phyloP scores from a whole-genome alignment of 179 eudicot genomes.

The Sideroxylon spinosum region DNA sequence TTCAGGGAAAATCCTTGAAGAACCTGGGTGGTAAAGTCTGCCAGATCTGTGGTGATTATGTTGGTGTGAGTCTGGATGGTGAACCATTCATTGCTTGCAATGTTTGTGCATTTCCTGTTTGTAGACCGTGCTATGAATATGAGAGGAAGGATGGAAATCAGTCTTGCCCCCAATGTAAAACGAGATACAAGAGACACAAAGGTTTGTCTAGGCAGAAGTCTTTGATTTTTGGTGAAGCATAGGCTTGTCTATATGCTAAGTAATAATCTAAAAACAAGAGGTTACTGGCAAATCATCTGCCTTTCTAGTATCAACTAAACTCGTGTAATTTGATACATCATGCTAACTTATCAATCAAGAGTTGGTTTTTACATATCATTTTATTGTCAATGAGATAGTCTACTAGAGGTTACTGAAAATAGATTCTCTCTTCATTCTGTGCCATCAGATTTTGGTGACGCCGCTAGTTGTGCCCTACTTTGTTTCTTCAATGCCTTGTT shows the following conservation, averaged over 20 bases:
- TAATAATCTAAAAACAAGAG: slow-evolving; percentile 1
- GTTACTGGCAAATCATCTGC: not conserved
- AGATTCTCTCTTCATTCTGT: not conserved
- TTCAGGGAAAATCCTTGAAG: slow-evolving; percentile 48
- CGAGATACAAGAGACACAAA: slow-evolving; percentile 61
- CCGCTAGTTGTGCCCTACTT: not conserved
- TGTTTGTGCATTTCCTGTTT: slow-evolving; percentile 69
- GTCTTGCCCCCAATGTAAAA: slow-evolving; percentile 71
- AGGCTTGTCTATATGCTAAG: not conserved
- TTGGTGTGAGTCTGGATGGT: slow-evolving; percentile 45
- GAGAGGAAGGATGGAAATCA: slow-evolving; percentile 70
- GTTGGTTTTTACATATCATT: too few species aligned
- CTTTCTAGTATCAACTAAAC: not conserved
- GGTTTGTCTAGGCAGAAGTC: slow-evolving; percentile 27
- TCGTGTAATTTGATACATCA: not conserved
- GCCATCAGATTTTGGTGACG: not conserved
- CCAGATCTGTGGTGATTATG: slow-evolving; percentile 60
- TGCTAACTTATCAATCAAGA: too few species aligned
- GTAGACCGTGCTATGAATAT: slow-evolving; percentile 68
- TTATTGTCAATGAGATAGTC: not conserved
- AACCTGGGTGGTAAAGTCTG: slow-evolving; percentile 44
- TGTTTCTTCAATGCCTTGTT: not conserved
- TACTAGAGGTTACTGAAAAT: not conserved
- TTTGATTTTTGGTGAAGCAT: not conserved
- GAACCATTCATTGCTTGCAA: slow-evolving; percentile 61